A percentile compares a stretch with the other conserved stretches of the same genome.
These are phyloP conservation scores for Pyronema omphalodes DNA, from an alignment of 495 filamentous ascomycete species.

Conservation along the genomic window DNA sequence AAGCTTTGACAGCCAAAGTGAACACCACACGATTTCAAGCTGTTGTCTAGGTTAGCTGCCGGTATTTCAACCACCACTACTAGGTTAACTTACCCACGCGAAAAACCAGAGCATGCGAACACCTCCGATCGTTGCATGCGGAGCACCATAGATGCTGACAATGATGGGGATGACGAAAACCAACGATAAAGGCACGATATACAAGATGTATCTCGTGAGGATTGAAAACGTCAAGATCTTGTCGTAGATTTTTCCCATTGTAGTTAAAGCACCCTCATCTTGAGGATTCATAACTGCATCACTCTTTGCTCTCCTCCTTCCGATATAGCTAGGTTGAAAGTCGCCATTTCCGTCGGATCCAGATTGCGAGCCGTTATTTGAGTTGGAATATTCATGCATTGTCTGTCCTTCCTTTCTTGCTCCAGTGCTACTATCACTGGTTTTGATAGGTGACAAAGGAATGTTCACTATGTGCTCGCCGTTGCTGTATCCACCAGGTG, in stretches of 20 bases:
- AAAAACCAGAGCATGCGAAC: constrained; percentile 65
- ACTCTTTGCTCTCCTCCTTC: constrained; percentile 35
- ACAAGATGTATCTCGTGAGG: constrained; percentile 74
- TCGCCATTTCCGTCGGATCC: constrained; percentile 29
- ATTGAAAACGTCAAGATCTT: constrained; percentile 71
- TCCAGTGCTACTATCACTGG: constrained; percentile 33
- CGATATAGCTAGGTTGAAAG: constrained; percentile 32
- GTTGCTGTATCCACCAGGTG: not conserved
- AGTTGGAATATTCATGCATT: constrained; percentile 13
- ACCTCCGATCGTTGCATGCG: constrained; percentile 38
- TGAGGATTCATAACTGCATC: constrained; percentile 30
- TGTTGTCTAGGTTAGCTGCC: not conserved
- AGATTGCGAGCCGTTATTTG: not conserved
- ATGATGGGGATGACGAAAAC: constrained; percentile 68
- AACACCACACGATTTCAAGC: constrained; percentile 75
- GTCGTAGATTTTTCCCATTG: constrained; percentile 74
- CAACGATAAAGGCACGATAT: constrained; percentile 59
- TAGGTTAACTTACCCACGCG: constrained; percentile 38
- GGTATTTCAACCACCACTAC: not conserved
- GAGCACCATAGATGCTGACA: constrained; percentile 33
- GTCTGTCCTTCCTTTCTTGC: constrained; percentile 31
- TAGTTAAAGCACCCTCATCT: constrained; percentile 48
- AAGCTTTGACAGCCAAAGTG: constrained; percentile 74
- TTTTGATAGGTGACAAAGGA: constrained; percentile 33
- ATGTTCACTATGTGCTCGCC: constrained; percentile 26